A percentile compares a stretch with the other conserved stretches of the same genome.
Evolutionary conservation across 306 rosid species (phyloP).

Genomic region (Betula pendula): DNA sequence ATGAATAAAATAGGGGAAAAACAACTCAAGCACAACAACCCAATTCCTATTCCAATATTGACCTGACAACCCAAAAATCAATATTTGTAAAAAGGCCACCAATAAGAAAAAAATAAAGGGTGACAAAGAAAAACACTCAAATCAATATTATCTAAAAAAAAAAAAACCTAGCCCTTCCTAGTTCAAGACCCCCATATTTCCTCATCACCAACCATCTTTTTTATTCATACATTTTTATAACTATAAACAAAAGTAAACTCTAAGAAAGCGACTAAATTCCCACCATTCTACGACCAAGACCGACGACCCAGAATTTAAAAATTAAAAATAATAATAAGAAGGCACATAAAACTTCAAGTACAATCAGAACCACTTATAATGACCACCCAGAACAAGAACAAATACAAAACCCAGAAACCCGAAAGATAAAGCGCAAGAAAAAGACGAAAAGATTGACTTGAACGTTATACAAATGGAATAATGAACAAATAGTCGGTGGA

Average conservation of each 20-base stretch:
- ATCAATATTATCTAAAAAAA: slow-evolving; percentile 8
- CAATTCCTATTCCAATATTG: slow-evolving; percentile 19
- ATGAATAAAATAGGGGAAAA: background rate
- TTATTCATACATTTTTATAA: background rate
- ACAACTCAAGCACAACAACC: slow-evolving; percentile 19
- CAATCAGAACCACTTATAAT: slow-evolving; percentile 34
- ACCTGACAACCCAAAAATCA: slow-evolving; percentile 29
- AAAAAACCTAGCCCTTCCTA: background rate
- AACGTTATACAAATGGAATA: slow-evolving; percentile 11
- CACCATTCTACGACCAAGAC: slow-evolving; percentile 38
- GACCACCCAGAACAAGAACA: slow-evolving; percentile 32
- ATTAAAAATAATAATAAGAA: background rate
- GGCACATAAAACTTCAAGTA: slow-evolving; percentile 30
- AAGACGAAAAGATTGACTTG: slow-evolving; percentile 51
- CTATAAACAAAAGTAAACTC: slow-evolving; percentile 33
- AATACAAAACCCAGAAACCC: slow-evolving; percentile 28
- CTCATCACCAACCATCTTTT: slow-evolving; percentile 31
- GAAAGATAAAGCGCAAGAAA: slow-evolving; percentile 15
- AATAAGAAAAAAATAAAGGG: background rate
- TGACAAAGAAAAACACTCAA: background rate
- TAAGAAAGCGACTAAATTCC: slow-evolving; percentile 49
- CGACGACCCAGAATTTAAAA: slow-evolving; percentile 31
- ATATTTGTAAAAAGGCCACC: slow-evolving; percentile 9
- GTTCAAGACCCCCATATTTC: slow-evolving; percentile 25
- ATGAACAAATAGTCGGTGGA: slow-evolving; percentile 20